Base-by-base conservation (phyloP, 306 rosid genomes). In the Ormosia semicastrata region DNA sequence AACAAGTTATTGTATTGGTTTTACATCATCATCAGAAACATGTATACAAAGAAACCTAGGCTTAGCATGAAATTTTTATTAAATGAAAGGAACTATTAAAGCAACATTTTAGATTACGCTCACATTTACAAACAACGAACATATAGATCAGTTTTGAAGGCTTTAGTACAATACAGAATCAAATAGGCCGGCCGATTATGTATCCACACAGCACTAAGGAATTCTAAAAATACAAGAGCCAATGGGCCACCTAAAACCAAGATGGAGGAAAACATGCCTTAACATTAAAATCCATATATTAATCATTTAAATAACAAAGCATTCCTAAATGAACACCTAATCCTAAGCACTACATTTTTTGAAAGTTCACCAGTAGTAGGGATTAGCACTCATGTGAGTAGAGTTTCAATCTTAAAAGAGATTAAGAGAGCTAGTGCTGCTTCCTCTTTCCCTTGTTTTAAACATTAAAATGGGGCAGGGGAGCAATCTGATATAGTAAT, bases 121-220 rank as follows among this genome's bases (percentile, higher is more conserved):
- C 46, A 4, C 40, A 63, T 54, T 34, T 15, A 46, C 17, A n/a
- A 49, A 59, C 17, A 52, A 37, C 17, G 12, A 60, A 76, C 39
- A 66, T 66, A 12, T 7, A 53, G 12, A 30, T 30, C 24, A 80
- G 36, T 54, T 75, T 66, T 60, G 46, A 84, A 84, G 75, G 78
- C 17, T 39, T 59, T 37, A n/a, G 44, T 66, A 52, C 12, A 17
- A 37, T 39, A 37, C 43, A 36, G 52, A 59, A 74, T 66, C 66
- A 58, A 71, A 72, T 57, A 65, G 5, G 9, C 59, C 6, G n/a
- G 40, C 40, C 46, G 15, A 59, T 50, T 39, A 79, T 15, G 67
- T 18, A 66, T 30, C 60, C 50, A 74, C 18, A 12, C 4, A 56
- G 57, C 64, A 39, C n/a, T 8, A 75, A 70, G 65, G 37, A 80